A percentile compares a stretch with the other conserved stretches of the same genome.
Conservation (phyloP, 2,329 filamentous ascomycete genomes). For the Penicillium glabrum region DNA sequence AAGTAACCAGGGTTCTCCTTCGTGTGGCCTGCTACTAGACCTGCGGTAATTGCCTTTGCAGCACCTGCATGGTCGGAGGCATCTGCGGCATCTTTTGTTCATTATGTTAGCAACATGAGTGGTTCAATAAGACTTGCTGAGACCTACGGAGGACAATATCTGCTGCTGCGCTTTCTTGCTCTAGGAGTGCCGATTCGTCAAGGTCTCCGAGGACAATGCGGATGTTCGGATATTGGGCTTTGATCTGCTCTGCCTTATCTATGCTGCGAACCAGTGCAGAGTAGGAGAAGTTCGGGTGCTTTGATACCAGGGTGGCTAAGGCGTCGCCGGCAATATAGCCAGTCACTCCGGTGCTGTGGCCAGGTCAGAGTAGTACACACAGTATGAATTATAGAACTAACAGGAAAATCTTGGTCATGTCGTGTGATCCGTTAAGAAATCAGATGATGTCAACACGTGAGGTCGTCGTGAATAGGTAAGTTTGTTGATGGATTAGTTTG, state of each 20-base stretch:
- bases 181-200: constrained; percentile 45
- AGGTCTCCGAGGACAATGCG: constrained; percentile 54
- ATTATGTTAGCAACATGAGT: background rate
- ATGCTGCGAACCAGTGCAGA: constrained; percentile 39
- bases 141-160: constrained; percentile 51
- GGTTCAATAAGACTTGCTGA: background rate
- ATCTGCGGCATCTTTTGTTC: constrained; percentile 23
- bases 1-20: constrained; percentile 34
- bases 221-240: constrained; percentile 45
- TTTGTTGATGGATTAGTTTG: background rate
- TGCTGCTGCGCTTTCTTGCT: constrained; percentile 46
- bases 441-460: background rate
- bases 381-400: background rate
- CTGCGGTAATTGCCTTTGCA: constrained; percentile 39
- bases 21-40: constrained; percentile 46
- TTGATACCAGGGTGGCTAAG: constrained; percentile 41
- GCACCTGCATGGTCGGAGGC: constrained; percentile 41
- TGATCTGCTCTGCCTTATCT: constrained; percentile 38
- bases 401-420: constrained; percentile 21
- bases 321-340: constrained; percentile 54
- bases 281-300: constrained; percentile 43
- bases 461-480: background rate
- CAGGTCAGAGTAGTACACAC: background rate
- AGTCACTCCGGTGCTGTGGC: constrained; percentile 45
- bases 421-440: background rate